A percentile compares a stretch with the other conserved stretches of the same genome.
Evolutionary conservation across 306 rosid species (phyloP).

Genomic region (Cucurbita maxima): DNA sequence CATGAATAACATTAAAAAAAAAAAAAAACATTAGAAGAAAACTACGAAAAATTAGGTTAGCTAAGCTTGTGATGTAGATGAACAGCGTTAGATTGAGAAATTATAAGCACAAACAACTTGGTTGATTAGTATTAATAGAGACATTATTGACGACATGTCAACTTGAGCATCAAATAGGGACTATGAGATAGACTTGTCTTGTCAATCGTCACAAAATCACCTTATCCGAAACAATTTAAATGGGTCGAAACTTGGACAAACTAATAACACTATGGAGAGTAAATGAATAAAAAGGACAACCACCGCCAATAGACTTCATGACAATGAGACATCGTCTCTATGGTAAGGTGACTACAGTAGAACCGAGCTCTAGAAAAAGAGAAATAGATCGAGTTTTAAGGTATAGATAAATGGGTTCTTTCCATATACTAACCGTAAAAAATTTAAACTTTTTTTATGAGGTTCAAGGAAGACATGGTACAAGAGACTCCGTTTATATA

Average conservation of each 20-base stretch:
- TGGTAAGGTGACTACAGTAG: not conserved
- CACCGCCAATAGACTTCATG: not conserved
- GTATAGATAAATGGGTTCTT: no score
- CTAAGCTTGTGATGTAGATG: no score
- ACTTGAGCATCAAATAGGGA: not conserved
- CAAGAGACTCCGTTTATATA: no score
- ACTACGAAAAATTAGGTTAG: not conserved
- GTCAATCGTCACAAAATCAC: not conserved
- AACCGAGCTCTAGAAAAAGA: no score
- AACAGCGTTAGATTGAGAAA: not conserved
- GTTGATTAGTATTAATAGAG: not conserved
- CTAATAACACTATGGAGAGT: not conserved
- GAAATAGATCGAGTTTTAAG: no score
- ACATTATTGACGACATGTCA: not conserved
- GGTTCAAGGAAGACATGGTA: no score
- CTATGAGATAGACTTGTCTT: not conserved
- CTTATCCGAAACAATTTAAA: not conserved
- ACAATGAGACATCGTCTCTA: not conserved
- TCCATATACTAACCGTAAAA: no score
- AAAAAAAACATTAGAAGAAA: no score
- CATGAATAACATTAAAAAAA: not conserved
- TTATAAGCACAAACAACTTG: not conserved
- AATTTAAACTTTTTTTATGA: no score
- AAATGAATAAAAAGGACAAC: not conserved
- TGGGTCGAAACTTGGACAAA: not conserved